Evolutionary conservation across 208 protist species (phyloP).

Genomic region (Acanthamoeba quina): DNA sequence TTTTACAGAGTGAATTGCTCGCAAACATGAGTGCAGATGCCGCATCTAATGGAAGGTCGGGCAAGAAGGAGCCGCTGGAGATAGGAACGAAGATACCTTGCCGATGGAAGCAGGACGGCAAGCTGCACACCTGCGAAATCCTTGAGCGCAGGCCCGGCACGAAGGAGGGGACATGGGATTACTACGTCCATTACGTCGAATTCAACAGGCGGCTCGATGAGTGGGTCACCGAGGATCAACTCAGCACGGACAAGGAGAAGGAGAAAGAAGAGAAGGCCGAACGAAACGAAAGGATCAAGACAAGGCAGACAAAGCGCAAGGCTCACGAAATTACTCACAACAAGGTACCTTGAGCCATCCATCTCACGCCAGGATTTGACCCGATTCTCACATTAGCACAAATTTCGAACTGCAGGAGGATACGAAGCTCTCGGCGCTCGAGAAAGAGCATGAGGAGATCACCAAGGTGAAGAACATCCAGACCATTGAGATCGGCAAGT

Average conservation of each 20-base stretch:
- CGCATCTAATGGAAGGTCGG: not conserved
- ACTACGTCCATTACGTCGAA: slow-evolving; percentile 89
- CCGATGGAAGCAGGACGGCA: slow-evolving; percentile 66
- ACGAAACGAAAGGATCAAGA: slow-evolving; percentile 72
- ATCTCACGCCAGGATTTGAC: not conserved
- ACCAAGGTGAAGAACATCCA: slow-evolving; percentile 97
- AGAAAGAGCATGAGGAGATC: slow-evolving; percentile 94
- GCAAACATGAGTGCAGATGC: not conserved
- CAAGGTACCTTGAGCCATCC: slow-evolving; percentile 28
- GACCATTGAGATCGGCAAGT: slow-evolving; percentile 96
- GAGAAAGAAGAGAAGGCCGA: slow-evolving; percentile 41
- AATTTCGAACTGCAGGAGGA: slow-evolving; percentile 85
- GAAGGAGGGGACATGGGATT: slow-evolving; percentile 79
- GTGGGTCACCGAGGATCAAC: slow-evolving; percentile 86
- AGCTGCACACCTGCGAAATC: slow-evolving; percentile 81
- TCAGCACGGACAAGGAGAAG: slow-evolving; percentile 64
- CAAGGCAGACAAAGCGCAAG: slow-evolving; percentile 83
- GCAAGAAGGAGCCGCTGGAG: slow-evolving; percentile 45
- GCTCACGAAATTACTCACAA: slow-evolving; percentile 83
- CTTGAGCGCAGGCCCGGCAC: slow-evolving; percentile 78
- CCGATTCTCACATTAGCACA: slow-evolving; percentile 7
- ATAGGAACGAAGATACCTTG: slow-evolving; percentile 61
- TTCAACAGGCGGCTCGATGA: slow-evolving; percentile 91
- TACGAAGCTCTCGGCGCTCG: slow-evolving; percentile 93
- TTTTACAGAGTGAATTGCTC: too few relatives aligned